Evolutionary conservation across 2,329 filamentous ascomycete species (phyloP).

Genomic region (Acephala macrosclerotiorum): DNA sequence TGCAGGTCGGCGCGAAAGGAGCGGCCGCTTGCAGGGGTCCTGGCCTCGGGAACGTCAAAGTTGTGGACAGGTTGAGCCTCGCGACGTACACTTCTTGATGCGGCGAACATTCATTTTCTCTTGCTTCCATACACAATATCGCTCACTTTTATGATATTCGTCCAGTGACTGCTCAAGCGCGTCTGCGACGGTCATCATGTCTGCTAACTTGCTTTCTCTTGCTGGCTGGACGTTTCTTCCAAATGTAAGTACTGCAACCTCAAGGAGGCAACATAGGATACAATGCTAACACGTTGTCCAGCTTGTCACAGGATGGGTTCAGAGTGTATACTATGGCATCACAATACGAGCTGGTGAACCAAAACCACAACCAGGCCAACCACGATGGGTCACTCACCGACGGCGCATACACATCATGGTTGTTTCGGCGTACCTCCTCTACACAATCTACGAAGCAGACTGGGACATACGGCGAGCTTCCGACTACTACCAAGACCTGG

Average conservation of each 20-base stretch:
- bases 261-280: not conserved
- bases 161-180: conserved; percentile 1
- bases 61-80: conserved; percentile 29
- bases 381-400: conserved; percentile 75
- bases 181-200: conserved; percentile 30
- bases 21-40: conserved; percentile 34
- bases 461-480: conserved; percentile 74
- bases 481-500: conserved; percentile 82
- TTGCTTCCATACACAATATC: conserved; percentile 8
- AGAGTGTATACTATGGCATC: conserved; percentile 84
- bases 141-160: conserved; percentile 17
- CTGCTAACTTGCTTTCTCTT: conserved; percentile 55
- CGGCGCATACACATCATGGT: conserved; percentile 85
- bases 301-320: conserved; percentile 80
- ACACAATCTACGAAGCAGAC: conserved; percentile 93
- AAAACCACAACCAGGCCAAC: conserved; percentile 74
- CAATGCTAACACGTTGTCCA: conserved; percentile 47
- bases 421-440: conserved; percentile 83
- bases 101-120: conserved; percentile 8
- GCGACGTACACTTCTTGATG: conserved; percentile 10
- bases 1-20: conserved; percentile 22
- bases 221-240: conserved; percentile 69
- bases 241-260: conserved; percentile 52
- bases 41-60: conserved; percentile 4
- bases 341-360: conserved; percentile 90